Evolutionary conservation across 1,139 yeast genomes (phyloP).

Genomic region (Geotrichum klebahnii): DNA sequence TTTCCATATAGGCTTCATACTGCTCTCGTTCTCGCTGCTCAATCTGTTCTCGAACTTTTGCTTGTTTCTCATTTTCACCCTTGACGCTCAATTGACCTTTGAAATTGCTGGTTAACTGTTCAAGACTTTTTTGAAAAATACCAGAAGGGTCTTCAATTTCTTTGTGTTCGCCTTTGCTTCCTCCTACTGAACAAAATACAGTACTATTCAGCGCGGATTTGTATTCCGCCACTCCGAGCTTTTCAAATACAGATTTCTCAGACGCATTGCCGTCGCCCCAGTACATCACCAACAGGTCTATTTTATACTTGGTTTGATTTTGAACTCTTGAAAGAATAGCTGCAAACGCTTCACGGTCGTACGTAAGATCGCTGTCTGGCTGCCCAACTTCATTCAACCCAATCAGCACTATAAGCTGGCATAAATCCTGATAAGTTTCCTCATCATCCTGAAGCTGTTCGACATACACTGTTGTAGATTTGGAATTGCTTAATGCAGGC

Average conservation of each 20-base stretch:
- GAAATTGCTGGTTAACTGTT: constrained; percentile 13
- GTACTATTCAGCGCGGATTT: constrained; percentile 2
- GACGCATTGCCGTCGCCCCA: constrained; percentile 19
- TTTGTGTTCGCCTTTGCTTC: not conserved
- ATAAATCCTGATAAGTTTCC: constrained; percentile 27
- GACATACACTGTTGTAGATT: constrained; percentile 21
- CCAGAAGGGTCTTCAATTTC: constrained; percentile 6
- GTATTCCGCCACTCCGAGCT: constrained; percentile 9
- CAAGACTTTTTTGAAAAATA: constrained; percentile 12
- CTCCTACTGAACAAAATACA: constrained; percentile 9
- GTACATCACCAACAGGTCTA: constrained; percentile 24
- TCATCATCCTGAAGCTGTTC: constrained; percentile 29
- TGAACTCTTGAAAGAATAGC: constrained; percentile 23
- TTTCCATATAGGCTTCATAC: constrained; percentile 16
- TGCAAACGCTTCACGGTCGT: constrained; percentile 24
- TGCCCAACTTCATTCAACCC: constrained; percentile 26
- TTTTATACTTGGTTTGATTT: constrained; percentile 21
- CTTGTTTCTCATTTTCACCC: constrained; percentile 10
- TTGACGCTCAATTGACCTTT: constrained; percentile 17
- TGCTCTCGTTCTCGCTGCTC: constrained; percentile 13
- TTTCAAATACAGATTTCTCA: constrained; percentile 5
- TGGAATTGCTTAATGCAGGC: constrained; percentile 16
- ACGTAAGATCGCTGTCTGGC: constrained; percentile 14
- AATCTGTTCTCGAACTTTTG: constrained; percentile 1
- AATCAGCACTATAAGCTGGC: constrained; percentile 32